Evolutionary conservation across 2,329 filamentous ascomycete genomes (phyloP).

Genomic region (Microdochium paspali): DNA sequence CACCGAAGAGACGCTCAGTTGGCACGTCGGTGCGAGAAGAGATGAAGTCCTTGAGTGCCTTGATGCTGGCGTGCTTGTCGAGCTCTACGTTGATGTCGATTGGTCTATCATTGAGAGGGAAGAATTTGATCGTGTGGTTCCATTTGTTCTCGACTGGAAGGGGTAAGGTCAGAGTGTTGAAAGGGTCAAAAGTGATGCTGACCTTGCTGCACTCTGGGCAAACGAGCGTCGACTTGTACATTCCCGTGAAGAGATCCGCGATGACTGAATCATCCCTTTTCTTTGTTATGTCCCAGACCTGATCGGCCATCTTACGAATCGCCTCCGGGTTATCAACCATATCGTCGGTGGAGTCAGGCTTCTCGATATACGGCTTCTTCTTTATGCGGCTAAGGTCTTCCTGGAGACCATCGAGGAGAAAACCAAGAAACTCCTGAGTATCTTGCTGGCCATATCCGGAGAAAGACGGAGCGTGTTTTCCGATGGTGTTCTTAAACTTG

Average conservation of each 20-base stretch:
- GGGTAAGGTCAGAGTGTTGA: conserved; percentile 87
- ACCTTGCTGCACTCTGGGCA: conserved; percentile 89
- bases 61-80: conserved; percentile 64
- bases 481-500: conserved; percentile 75
- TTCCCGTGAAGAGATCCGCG: conserved; percentile 89
- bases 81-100: conserved; percentile 70
- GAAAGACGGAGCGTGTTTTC: conserved; percentile 74
- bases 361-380: conserved; percentile 96
- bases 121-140: conserved; percentile 65
- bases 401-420: conserved; percentile 86
- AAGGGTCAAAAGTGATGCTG: conserved; percentile 97
- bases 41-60: conserved; percentile 58
- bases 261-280: conserved; percentile 91
- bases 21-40: conserved; percentile 59
- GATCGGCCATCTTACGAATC: conserved; percentile 75
- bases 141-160: conserved; percentile 81
- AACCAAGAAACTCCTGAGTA: conserved; percentile 93
- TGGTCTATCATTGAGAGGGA: conserved; percentile 63
- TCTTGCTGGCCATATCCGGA: conserved; percentile 95
- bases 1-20: conserved; percentile 59
- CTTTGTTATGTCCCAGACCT: conserved; percentile 87
- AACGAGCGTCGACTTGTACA: conserved; percentile 96
- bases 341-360: conserved; percentile 94
- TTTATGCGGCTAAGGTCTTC: conserved; percentile 90
- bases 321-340: conserved; percentile 78